phyloP scores from a whole-genome alignment of 306 rosid species.

The Vachellia pachyceras region DNA sequence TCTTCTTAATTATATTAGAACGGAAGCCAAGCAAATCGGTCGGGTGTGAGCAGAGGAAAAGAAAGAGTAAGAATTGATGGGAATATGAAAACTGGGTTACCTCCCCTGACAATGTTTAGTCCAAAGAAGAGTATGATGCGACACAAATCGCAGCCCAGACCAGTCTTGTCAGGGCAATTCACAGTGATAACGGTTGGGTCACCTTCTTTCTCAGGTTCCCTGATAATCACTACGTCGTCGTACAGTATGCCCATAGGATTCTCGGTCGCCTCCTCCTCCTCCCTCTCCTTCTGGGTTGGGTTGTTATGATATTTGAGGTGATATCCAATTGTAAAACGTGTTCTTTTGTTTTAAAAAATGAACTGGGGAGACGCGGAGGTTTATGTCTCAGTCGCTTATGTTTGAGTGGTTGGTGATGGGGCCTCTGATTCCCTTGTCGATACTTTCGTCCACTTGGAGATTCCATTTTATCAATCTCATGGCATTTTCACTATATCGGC shows the following conservation, averaged over 20 bases:
- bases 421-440: slow-evolving; percentile 32
- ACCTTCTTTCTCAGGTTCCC: slow-evolving; percentile 64
- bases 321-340: neutral
- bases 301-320: neutral
- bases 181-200: slow-evolving; percentile 74
- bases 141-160: slow-evolving; percentile 91
- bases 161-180: slow-evolving; percentile 95
- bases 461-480: neutral
- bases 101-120: slow-evolving; percentile 92
- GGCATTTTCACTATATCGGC: neutral
- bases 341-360: neutral
- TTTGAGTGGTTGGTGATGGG: neutral
- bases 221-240: slow-evolving; percentile 81
- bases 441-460: neutral
- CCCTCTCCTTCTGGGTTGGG: neutral
- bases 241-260: slow-evolving; percentile 71
- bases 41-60: neutral
- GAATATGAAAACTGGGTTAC: slow-evolving; percentile 36
- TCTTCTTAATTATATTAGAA: neutral
- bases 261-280: slow-evolving; percentile 4
- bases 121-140: slow-evolving; percentile 92
- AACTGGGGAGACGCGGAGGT: slow-evolving; percentile 5
- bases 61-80: neutral
- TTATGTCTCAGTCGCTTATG: neutral
- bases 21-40: neutral